phyloP scores from a whole-genome alignment of 225 moss, liverwort and hornwort species.

The Anthoceros angustus region DNA sequence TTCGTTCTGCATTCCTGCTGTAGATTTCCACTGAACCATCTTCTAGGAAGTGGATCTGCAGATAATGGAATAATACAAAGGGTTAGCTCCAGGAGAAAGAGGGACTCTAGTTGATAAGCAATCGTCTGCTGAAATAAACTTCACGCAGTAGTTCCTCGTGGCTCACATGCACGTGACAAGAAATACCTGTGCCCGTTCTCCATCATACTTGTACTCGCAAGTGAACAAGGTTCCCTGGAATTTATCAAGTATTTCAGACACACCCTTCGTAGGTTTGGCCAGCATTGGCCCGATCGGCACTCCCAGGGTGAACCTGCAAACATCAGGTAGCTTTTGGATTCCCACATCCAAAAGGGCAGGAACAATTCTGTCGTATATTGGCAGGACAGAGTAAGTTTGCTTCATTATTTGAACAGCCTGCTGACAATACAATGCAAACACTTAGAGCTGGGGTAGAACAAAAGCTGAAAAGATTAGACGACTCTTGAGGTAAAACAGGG shows the following conservation, averaged over 20 bases:
- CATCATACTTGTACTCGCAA: slow-evolving; percentile 99
- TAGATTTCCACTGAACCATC: slow-evolving; percentile 81
- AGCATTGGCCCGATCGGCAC: slow-evolving; percentile 97
- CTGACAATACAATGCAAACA: slow-evolving; percentile 7
- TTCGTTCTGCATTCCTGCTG: slow-evolving; percentile 96
- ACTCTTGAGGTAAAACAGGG: not conserved
- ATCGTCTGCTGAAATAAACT: not conserved
- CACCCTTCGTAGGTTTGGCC: slow-evolving; percentile 92
- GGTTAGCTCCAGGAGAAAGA: not conserved
- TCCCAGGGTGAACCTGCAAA: slow-evolving; percentile 72
- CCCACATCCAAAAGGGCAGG: slow-evolving; percentile 45
- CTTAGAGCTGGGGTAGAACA: slow-evolving; percentile 1
- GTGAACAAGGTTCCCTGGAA: slow-evolving; percentile 90
- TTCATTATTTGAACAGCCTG: slow-evolving; percentile 83
- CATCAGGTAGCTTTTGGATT: slow-evolving; percentile 57
- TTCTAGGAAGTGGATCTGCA: slow-evolving; percentile 79
- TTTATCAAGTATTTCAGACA: slow-evolving; percentile 94
- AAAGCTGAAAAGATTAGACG: not conserved
- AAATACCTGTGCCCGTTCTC: slow-evolving; percentile 85
- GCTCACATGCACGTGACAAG: too few relatives aligned
- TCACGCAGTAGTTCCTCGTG: too few relatives aligned
- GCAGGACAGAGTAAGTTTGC: slow-evolving; percentile 71
- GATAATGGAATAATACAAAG: not conserved
- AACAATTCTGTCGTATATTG: slow-evolving; percentile 72
- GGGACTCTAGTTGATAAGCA: not conserved